phyloP scores from a whole-genome alignment of 2,329 filamentous ascomycete species.

The Penicillium thymicola region DNA sequence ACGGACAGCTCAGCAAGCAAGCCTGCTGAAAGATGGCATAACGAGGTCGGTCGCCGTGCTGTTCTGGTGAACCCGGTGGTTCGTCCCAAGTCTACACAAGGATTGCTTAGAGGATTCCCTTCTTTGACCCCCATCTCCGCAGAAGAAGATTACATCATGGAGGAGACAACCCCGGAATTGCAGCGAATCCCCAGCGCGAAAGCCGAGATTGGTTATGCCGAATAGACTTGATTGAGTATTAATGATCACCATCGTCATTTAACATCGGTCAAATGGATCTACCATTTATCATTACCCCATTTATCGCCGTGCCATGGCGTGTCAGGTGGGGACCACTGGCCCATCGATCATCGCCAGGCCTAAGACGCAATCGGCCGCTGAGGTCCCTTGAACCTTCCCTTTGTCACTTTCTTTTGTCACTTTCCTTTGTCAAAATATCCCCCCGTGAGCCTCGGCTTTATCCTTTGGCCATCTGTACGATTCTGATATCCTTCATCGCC shows the following conservation, averaged over 20 bases:
- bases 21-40: constrained; percentile 49
- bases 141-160: constrained; percentile 34
- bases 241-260: background rate
- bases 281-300: background rate
- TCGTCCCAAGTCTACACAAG: constrained; percentile 61
- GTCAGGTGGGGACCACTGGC: background rate
- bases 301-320: background rate
- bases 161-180: constrained; percentile 36
- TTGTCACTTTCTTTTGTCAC: constrained; percentile 16
- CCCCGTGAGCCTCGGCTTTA: background rate
- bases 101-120: constrained; percentile 53
- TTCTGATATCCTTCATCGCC: constrained; percentile 2
- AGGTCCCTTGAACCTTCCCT: constrained; percentile 27
- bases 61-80: constrained; percentile 61
- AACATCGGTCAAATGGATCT: background rate
- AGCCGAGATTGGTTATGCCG: constrained; percentile 20
- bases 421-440: constrained; percentile 8
- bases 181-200: constrained; percentile 55
- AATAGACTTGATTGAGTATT: background rate
- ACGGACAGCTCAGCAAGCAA: constrained; percentile 9
- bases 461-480: constrained; percentile 2
- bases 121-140: constrained; percentile 34
- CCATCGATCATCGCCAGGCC: background rate
- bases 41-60: constrained; percentile 54
- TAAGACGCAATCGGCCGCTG: constrained; percentile 11